Evolutionary conservation across 2,329 filamentous ascomycete genomes (phyloP).

Genomic region (Trematosphaeria pertusa): DNA sequence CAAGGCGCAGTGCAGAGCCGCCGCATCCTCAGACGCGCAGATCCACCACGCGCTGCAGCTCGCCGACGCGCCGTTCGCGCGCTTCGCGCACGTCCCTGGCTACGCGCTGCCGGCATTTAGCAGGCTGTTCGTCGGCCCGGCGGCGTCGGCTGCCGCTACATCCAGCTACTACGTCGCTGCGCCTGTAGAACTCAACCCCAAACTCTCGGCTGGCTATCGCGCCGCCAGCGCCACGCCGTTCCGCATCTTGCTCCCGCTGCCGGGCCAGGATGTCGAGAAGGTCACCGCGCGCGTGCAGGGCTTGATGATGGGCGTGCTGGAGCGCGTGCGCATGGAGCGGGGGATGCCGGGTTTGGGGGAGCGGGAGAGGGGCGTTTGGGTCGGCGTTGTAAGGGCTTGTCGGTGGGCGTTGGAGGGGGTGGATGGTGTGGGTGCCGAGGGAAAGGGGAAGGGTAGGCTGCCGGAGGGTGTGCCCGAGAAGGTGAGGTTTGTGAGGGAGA

Average conservation of each 20-base stretch:
- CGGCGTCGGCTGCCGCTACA: constrained; percentile 8
- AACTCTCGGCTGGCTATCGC: constrained; percentile 19
- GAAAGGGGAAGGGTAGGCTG: constrained; percentile 33
- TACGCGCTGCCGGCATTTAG: constrained; percentile 29
- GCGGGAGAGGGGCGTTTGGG: constrained; percentile 33
- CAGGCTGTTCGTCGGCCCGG: constrained; percentile 36
- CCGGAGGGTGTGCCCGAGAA: constrained; percentile 34
- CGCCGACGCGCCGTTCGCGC: constrained; percentile 35
- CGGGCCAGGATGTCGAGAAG: constrained; percentile 18
- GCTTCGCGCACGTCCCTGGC: constrained; percentile 2
- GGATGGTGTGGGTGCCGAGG: constrained; percentile 33
- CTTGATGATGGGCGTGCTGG: constrained; percentile 40
- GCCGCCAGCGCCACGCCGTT: constrained; percentile 22
- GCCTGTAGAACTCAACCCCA: constrained; percentile 30
- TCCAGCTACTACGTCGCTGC: constrained; percentile 25
- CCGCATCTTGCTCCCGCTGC: constrained; percentile 28
- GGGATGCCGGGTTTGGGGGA: constrained; percentile 24
- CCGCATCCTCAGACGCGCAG: constrained; percentile 21
- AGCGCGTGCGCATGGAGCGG: constrained; percentile 30
- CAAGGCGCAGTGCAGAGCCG: constrained; percentile 25
- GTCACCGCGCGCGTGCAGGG: constrained; percentile 35
- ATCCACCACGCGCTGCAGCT: constrained; percentile 36
- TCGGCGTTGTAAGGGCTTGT: constrained; percentile 29
- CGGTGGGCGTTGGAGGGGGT: constrained; percentile 33
- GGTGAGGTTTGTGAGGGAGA: constrained; percentile 32